phyloP scores from a whole-genome alignment of 2,329 filamentous ascomycete genomes.

The Cercospora janseana region DNA sequence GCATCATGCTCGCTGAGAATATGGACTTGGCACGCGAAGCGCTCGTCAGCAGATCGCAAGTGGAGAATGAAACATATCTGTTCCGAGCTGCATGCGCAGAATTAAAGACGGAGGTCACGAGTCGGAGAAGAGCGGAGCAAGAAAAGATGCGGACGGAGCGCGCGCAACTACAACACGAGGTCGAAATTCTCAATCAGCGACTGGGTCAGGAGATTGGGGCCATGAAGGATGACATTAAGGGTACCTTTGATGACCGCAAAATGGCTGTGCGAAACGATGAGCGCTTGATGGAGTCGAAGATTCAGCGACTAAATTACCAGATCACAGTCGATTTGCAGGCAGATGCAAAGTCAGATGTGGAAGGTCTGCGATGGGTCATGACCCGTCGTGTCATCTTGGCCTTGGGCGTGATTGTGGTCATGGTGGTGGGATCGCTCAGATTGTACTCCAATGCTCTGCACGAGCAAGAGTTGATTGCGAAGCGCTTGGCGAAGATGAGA shows the following conservation, averaged over 20 bases:
- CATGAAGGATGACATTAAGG: conserved; percentile 87
- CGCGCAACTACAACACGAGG: conserved; percentile 84
- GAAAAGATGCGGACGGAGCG: conserved; percentile 81
- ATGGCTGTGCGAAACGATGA: conserved; percentile 90
- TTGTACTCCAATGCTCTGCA: conserved; percentile 43
- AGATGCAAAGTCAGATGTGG: conserved; percentile 87
- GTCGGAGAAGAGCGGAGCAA: conserved; percentile 70
- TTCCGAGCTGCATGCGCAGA: conserved; percentile 94
- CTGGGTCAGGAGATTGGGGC: conserved; percentile 78
- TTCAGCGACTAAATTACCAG: conserved; percentile 93
- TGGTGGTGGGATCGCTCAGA: conserved; percentile 45
- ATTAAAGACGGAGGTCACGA: conserved; percentile 79
- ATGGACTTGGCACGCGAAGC: conserved; percentile 75
- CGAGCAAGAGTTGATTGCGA: conserved; percentile 42
- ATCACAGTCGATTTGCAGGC: conserved; percentile 88
- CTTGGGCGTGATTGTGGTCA: conserved; percentile 50
- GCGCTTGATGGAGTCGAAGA: conserved; percentile 75
- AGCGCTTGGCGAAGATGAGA: conserved; percentile 37
- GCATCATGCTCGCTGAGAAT: conserved; percentile 72
- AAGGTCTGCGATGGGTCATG: conserved; percentile 83
- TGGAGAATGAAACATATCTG: conserved; percentile 90
- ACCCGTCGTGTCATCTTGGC: conserved; percentile 64
- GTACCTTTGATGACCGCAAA: conserved; percentile 93
- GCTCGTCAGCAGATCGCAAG: conserved; percentile 84
- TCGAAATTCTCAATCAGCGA: conserved; percentile 85